A percentile compares a stretch with the other conserved stretches of the same genome.
Evolutionary conservation across 2,329 filamentous ascomycete genomes (phyloP).

Genomic region (Eurotiales sp.): DNA sequence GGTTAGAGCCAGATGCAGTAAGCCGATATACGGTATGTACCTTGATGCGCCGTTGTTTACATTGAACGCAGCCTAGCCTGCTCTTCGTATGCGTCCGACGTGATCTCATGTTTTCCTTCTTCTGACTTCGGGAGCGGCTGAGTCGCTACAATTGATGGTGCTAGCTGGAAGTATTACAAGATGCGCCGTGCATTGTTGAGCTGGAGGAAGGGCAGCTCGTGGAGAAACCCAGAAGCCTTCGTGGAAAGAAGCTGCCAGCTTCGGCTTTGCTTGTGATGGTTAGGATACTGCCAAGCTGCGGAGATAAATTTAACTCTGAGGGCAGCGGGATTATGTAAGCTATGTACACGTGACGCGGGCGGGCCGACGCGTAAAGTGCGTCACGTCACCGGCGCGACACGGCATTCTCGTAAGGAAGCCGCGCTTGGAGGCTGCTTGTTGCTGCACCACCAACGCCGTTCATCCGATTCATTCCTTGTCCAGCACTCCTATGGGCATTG

Average conservation of each 20-base stretch:
- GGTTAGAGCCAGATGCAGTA: neutral
- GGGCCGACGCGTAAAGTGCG: no score
- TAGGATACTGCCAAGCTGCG: neutral
- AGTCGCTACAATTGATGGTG: neutral
- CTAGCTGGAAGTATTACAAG: neutral
- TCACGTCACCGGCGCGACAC: no score
- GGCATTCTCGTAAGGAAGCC: neutral
- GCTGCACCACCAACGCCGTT: no score
- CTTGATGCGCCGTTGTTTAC: constrained; percentile 18
- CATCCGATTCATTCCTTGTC: neutral
- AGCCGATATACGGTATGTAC: constrained; percentile 8
- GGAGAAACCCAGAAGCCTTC: neutral
- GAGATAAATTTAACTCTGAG: no score
- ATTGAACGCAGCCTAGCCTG: constrained; percentile 17
- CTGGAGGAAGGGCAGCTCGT: neutral
- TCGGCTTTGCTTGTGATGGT: no score
- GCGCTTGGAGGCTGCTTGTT: neutral
- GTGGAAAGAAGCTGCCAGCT: neutral
- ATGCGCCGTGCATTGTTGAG: neutral
- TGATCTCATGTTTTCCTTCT: constrained; percentile 13
- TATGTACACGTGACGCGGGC: no score
- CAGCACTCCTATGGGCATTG: neutral
- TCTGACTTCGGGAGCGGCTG: neutral
- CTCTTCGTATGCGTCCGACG: constrained; percentile 17
- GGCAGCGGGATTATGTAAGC: no score